Conservation (phyloP, 2,329 filamentous ascomycete genomes). For the Ophiostoma triangulosporum region DNA sequence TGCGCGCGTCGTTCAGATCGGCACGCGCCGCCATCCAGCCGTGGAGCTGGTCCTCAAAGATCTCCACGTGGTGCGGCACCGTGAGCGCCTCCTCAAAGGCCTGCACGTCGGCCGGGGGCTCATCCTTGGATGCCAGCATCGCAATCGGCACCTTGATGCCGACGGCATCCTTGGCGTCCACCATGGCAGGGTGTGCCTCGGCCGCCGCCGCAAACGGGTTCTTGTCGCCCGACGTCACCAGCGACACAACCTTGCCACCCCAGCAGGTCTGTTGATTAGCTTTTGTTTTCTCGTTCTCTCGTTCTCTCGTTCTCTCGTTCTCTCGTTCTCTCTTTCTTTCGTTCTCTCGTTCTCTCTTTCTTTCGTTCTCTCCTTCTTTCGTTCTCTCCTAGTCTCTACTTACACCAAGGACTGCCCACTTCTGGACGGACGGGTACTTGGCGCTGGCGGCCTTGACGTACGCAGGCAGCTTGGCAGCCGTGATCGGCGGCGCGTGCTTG, state of each 20-base stretch:
- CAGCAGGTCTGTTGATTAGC: constrained; percentile 39
- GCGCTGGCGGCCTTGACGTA: constrained; percentile 39
- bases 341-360: too few relatives aligned
- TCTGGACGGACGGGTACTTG: constrained; percentile 40
- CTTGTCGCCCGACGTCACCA: constrained; percentile 33
- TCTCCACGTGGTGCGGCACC: constrained; percentile 48
- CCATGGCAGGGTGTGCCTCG: constrained; percentile 47
- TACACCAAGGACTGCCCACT: constrained; percentile 49
- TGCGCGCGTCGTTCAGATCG: constrained; percentile 40
- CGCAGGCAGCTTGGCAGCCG: constrained; percentile 37
- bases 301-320: too few relatives aligned
- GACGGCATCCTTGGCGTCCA: constrained; percentile 47
- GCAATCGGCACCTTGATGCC: constrained; percentile 47
- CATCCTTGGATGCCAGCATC: constrained; percentile 53
- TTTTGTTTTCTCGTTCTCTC: too few relatives aligned
- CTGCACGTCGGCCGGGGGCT: constrained; percentile 40
- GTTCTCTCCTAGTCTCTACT: too few relatives aligned
- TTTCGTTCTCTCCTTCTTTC: too few relatives aligned
- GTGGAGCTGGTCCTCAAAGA: constrained; percentile 53
- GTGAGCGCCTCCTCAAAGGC: constrained; percentile 41
- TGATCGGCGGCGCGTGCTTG: constrained; percentile 33
- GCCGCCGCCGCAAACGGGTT: constrained; percentile 44
- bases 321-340: too few relatives aligned
- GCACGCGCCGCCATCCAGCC: constrained; percentile 61
- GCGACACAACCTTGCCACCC: constrained; percentile 53